Percentiles rank a stretch among this genome's conserved stretches.
These are phyloP conservation scores for Mycena alexandri DNA, from an alignment of 768 basidiomycete genomes.

Conservation along the genomic window DNA sequence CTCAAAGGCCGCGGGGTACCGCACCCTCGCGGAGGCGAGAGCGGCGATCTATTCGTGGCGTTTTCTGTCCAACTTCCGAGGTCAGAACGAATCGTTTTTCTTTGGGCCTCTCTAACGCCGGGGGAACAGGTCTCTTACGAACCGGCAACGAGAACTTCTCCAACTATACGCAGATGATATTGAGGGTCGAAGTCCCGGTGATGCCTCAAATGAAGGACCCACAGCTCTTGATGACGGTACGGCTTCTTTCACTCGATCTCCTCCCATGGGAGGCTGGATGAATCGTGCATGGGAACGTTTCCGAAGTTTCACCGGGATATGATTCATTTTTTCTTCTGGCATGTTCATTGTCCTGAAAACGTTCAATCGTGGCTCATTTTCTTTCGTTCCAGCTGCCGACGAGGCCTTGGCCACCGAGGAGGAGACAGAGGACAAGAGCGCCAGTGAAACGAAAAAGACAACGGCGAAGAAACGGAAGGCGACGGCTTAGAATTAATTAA, in stretches of 20 bases:
- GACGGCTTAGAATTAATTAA: constrained; percentile 49
- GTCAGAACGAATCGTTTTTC: constrained; percentile 59
- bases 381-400: constrained; percentile 41
- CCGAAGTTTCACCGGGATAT: constrained; percentile 78
- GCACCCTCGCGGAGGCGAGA: constrained; percentile 67
- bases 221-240: constrained; percentile 75
- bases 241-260: constrained; percentile 73
- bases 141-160: constrained; percentile 87
- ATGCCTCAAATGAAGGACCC: constrained; percentile 43
- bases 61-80: constrained; percentile 92
- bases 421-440: constrained; percentile 46
- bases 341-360: constrained; percentile 56
- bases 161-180: constrained; percentile 93
- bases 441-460: constrained; percentile 51
- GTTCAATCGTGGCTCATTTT: constrained; percentile 41
- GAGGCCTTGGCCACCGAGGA: constrained; percentile 42
- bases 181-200: constrained; percentile 68
- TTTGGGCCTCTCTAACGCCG: constrained; percentile 26
- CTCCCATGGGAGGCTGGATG: constrained; percentile 71
- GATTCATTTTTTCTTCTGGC: constrained; percentile 63
- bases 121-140: constrained; percentile 76
- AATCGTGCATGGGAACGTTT: constrained; percentile 77
- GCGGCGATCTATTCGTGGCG: constrained; percentile 89
- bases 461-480: constrained; percentile 64
- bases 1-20: constrained; percentile 88